Conservation (phyloP, 257 asterid species). For the Ilex asprella region DNA sequence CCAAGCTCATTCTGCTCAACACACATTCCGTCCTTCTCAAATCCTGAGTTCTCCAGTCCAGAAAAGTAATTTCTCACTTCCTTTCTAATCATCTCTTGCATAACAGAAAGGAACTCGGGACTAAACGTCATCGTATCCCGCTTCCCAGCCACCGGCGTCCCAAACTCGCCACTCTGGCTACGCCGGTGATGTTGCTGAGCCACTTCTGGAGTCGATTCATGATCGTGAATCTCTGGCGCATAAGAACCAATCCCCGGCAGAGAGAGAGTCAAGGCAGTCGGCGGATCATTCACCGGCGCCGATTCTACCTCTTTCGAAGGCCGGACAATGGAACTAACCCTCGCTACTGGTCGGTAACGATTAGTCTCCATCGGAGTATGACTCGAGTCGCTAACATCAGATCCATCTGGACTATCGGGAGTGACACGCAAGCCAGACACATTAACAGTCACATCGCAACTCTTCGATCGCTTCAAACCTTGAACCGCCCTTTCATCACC, state of each 20-base stretch:
- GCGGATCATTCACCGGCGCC: slow-evolving; percentile 14
- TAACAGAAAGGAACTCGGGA: slow-evolving; percentile 20
- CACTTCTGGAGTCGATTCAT: neutral
- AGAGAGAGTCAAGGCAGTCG: slow-evolving; percentile 36
- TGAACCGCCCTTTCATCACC: slow-evolving; percentile 23
- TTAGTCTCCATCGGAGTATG: slow-evolving; percentile 1
- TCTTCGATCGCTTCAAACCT: slow-evolving; percentile 16
- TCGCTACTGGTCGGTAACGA: slow-evolving; percentile 6
- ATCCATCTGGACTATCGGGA: slow-evolving; percentile 16
- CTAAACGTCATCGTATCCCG: slow-evolving; percentile 10
- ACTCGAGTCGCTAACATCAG: slow-evolving; percentile 17
- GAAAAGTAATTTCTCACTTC: slow-evolving; percentile 33
- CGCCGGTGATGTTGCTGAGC: slow-evolving; percentile 7
- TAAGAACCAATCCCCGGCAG: slow-evolving; percentile 24
- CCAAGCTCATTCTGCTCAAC: too few species aligned
- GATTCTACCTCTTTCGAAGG: slow-evolving; percentile 4
- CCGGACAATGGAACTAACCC: neutral
- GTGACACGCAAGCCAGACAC: slow-evolving; percentile 8
- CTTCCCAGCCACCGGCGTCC: slow-evolving; percentile 8
- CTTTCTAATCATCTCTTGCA: slow-evolving; percentile 27
- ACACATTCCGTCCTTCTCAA: too few species aligned
- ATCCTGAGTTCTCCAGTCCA: slow-evolving; percentile 3
- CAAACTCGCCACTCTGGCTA: slow-evolving; percentile 4
- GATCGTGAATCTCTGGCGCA: neutral
- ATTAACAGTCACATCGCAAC: slow-evolving; percentile 29